A percentile compares a stretch with the other conserved stretches of the same genome.
Conservation (phyloP, 2,329 filamentous ascomycete genomes). For the Teratosphaeriaceae sp. region DNA sequence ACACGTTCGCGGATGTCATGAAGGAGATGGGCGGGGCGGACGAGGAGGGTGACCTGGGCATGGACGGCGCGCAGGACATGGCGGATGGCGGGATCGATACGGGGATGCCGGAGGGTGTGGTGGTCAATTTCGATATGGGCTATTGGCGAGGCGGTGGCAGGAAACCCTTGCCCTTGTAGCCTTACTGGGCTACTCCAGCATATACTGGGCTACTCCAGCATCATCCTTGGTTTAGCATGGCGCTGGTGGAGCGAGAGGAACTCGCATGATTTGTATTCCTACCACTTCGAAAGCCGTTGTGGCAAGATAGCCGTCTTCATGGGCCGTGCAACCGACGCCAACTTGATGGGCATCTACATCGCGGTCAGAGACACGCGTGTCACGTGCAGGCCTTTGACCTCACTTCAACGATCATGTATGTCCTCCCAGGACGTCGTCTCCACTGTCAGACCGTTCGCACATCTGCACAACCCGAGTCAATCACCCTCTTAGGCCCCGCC, state of each 20-base stretch:
- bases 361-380: neutral
- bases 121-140: constrained; percentile 55
- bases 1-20: constrained; percentile 47
- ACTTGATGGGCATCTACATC: neutral
- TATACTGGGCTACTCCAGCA: too few relatives aligned
- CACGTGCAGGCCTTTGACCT: constrained; percentile 11
- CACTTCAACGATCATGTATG: constrained; percentile 21
- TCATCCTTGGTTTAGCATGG: constrained; percentile 36
- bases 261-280: too few relatives aligned
- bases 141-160: constrained; percentile 44
- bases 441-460: constrained; percentile 50
- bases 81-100: constrained; percentile 22
- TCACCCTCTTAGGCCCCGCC: constrained; percentile 2
- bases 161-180: constrained; percentile 24
- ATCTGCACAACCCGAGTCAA: constrained; percentile 32
- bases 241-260: constrained; percentile 29
- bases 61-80: constrained; percentile 20
- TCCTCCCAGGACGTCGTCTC: constrained; percentile 58
- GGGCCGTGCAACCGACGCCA: too few relatives aligned
- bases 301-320: neutral
- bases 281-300: too few relatives aligned
- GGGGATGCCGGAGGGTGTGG: constrained; percentile 33
- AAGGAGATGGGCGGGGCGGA: constrained; percentile 33
- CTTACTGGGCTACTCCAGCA: neutral
- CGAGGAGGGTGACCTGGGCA: constrained; percentile 24